phyloP scores from a whole-genome alignment of 345 rosid genomes.

The Melaleuca quinquenervia region DNA sequence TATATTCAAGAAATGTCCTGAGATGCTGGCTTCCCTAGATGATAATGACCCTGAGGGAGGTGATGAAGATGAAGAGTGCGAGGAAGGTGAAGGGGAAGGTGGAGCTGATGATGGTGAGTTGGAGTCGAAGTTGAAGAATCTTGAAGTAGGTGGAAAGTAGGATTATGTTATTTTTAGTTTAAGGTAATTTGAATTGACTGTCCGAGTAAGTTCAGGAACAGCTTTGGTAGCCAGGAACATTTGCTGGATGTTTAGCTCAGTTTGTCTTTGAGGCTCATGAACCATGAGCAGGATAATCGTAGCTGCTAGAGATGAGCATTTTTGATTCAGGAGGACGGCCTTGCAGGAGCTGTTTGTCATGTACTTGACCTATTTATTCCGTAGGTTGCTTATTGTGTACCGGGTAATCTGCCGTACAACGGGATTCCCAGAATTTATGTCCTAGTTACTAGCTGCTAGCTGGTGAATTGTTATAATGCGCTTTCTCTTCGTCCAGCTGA shows the following conservation, averaged over 20 bases:
- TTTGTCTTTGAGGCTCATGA: not conserved
- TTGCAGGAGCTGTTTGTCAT: not conserved
- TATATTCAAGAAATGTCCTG: constrained; percentile 55
- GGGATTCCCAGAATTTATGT: not conserved
- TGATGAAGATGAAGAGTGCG: constrained; percentile 36
- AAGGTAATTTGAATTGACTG: not conserved
- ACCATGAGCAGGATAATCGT: not conserved
- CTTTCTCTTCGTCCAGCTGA: not conserved
- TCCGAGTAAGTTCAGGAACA: not conserved
- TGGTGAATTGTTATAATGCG: not conserved
- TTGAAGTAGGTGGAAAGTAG: constrained; percentile 31
- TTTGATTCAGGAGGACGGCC: not conserved
- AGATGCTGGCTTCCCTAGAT: constrained; percentile 55
- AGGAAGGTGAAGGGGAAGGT: constrained; percentile 26
- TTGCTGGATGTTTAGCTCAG: not conserved
- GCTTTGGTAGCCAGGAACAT: not conserved
- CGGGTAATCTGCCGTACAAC: not conserved
- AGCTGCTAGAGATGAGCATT: not conserved
- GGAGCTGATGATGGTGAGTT: constrained; percentile 37
- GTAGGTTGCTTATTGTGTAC: not conserved
- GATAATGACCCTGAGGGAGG: constrained; percentile 87
- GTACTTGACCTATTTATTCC: not conserved
- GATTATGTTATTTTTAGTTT: not conserved
- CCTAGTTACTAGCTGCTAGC: not conserved
- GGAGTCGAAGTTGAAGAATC: constrained; percentile 64